Evolutionary conservation across 2,329 filamentous ascomycete species (phyloP).

Genomic region (Aspergillus flavus): DNA sequence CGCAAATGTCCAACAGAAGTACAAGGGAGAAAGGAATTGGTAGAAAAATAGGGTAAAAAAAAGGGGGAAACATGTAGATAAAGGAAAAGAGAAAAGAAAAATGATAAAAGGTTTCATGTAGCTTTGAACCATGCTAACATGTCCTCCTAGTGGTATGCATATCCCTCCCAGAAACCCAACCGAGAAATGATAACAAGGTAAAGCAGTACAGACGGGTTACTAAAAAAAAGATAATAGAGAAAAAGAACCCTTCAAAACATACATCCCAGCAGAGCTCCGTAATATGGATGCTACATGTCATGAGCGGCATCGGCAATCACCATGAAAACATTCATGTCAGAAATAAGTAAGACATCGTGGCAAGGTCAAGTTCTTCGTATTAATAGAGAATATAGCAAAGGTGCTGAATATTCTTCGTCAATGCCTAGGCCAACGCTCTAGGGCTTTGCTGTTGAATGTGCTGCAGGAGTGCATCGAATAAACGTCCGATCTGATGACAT

Average conservation of each 20-base stretch:
- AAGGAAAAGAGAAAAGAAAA: slow-evolving; percentile 22
- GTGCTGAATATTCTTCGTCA: slow-evolving; percentile 10
- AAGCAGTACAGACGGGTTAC: slow-evolving; percentile 24
- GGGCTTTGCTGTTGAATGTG: slow-evolving; percentile 54
- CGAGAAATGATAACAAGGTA: slow-evolving; percentile 22
- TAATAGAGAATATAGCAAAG: slow-evolving; percentile 17
- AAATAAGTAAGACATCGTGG: slow-evolving; percentile 26
- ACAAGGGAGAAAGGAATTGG: slow-evolving; percentile 10
- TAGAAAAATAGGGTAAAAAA: slow-evolving; percentile 12
- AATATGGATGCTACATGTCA: slow-evolving; percentile 24
- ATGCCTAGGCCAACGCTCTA: slow-evolving; percentile 36
- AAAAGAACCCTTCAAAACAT: slow-evolving; percentile 24
- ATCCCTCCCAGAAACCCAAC: slow-evolving; percentile 30
- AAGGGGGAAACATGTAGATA: slow-evolving; percentile 3
- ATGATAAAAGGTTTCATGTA: slow-evolving; percentile 26
- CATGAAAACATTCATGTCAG: slow-evolving; percentile 20
- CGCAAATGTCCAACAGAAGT: slow-evolving; percentile 6
- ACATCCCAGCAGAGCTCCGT: slow-evolving; percentile 24
- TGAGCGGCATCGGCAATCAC: slow-evolving; percentile 23
- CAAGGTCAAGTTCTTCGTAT: slow-evolving; percentile 26
- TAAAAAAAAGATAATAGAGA: slow-evolving; percentile 18
- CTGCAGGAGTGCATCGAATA: slow-evolving; percentile 49
- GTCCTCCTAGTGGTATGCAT: slow-evolving; percentile 27
- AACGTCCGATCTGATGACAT: slow-evolving; percentile 42
- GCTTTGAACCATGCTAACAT: slow-evolving; percentile 26